These are phyloP conservation scores for Nakazawaea anatomiae DNA, from an alignment of 805 yeast genomes.

Conservation along the genomic window DNA sequence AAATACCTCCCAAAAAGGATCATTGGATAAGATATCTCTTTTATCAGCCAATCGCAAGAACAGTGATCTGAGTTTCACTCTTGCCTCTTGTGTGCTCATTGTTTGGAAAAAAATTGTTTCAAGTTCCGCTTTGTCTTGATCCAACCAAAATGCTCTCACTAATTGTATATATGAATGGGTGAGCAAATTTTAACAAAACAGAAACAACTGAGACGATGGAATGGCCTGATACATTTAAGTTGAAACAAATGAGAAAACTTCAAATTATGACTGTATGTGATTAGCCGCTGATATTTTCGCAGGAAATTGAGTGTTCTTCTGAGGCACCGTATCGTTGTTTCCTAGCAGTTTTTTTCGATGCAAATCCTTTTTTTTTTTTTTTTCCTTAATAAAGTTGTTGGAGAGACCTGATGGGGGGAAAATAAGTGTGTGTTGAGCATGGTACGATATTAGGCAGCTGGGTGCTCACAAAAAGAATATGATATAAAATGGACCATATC, in stretches of 20 bases:
- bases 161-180: neutral
- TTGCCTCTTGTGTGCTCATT: constrained; percentile 79
- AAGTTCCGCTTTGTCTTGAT: too few relatives aligned
- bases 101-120: neutral
- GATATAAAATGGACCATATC: too few relatives aligned
- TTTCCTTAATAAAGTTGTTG: neutral
- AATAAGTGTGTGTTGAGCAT: too few relatives aligned
- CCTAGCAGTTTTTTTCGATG: neutral
- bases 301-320: too few relatives aligned
- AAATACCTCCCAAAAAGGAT: constrained; percentile 36
- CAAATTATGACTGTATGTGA: neutral
- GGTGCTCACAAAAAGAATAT: too few relatives aligned
- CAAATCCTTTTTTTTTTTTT: neutral
- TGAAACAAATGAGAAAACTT: neutral
- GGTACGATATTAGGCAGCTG: too few relatives aligned
- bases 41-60: constrained; percentile 52
- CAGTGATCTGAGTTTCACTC: constrained; percentile 51
- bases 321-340: too few relatives aligned
- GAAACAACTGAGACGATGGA: neutral
- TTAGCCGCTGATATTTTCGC: neutral
- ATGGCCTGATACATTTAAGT: neutral
- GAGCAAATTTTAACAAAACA: neutral
- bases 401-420: neutral
- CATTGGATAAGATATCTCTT: constrained; percentile 26
- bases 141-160: neutral